phyloP scores from a whole-genome alignment of 352 stramenopile species.

The Globisporangium perplexum region DNA sequence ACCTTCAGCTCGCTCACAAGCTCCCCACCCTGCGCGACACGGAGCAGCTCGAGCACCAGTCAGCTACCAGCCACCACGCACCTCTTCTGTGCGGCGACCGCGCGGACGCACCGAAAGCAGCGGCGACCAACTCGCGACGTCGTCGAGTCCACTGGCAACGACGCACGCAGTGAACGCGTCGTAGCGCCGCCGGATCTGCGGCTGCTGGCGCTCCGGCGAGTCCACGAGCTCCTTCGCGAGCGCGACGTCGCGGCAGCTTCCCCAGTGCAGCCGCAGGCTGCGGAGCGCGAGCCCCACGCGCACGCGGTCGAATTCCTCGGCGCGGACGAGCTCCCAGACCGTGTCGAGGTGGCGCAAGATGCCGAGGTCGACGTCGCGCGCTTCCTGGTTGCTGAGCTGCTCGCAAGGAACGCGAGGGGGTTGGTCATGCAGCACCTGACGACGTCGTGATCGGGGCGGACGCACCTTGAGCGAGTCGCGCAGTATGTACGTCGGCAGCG shows the following conservation, averaged over 20 bases:
- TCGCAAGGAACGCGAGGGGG: no score
- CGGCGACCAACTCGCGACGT: conserved; percentile 20
- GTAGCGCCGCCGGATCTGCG: conserved; percentile 13
- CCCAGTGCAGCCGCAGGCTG: conserved; percentile 47
- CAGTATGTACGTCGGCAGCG: conserved; percentile 37
- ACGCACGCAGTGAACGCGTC: conserved; percentile 13
- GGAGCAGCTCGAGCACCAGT: conserved; percentile 5
- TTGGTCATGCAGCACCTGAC: no score
- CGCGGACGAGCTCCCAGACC: conserved; percentile 14
- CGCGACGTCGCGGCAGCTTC: conserved; percentile 40
- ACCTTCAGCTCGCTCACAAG: conserved; percentile 51
- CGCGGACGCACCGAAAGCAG: conserved; percentile 10
- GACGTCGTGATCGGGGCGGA: no score
- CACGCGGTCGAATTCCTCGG: conserved; percentile 35
- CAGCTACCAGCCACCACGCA: no score
- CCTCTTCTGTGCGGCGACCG: no score
- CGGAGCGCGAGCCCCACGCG: conserved; percentile 44
- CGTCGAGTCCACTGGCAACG: conserved; percentile 6
- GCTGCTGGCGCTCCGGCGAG: neutral
- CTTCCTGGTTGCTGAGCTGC: conserved; percentile 43
- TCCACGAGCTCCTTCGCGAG: conserved; percentile 42
- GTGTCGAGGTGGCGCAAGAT: conserved; percentile 30
- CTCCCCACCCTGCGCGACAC: conserved; percentile 46
- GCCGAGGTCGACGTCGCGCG: conserved; percentile 49
- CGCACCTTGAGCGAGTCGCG: conserved; percentile 56